Conservation (phyloP, 106 monocot species). For the Vanilla planifolia region DNA sequence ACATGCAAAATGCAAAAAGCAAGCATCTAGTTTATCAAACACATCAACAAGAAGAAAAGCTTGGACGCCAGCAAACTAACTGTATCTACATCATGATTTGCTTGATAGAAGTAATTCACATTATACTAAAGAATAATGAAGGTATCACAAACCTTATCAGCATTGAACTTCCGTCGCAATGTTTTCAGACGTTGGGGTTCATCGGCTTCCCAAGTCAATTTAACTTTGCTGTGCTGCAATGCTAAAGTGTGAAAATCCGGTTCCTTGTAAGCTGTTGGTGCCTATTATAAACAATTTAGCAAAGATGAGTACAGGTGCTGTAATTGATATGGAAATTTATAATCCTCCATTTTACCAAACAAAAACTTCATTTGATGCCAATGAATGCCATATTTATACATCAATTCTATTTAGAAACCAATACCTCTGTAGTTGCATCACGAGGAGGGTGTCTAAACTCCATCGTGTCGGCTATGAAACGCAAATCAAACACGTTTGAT, state of each 20-base stretch:
- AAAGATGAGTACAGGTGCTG: neutral
- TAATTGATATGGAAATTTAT: neutral
- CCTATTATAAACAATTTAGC: constrained; percentile 21
- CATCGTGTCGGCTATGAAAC: constrained; percentile 88
- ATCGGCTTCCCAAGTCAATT: constrained; percentile 89
- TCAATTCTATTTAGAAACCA: neutral
- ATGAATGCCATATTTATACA: neutral
- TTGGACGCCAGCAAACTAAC: too few relatives aligned
- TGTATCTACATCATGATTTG: too few relatives aligned
- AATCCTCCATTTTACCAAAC: neutral
- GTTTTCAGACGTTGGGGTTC: constrained; percentile 66
- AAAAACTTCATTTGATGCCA: neutral
- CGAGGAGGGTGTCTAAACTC: constrained; percentile 66
- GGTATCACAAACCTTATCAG: constrained; percentile 43
- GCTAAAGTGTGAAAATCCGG: constrained; percentile 73
- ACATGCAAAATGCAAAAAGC: neutral
- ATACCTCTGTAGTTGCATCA: constrained; percentile 78
- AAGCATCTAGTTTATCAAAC: neutral
- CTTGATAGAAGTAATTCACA: neutral
- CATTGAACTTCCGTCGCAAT: constrained; percentile 67
- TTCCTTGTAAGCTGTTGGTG: constrained; percentile 57
- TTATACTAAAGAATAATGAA: neutral
- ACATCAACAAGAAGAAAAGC: neutral
- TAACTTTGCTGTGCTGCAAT: constrained; percentile 82
- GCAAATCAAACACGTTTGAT: constrained; percentile 84